A percentile compares a stretch with the other conserved stretches of the same genome.
Evolutionary conservation across 129 eudicot species (phyloP).

Genomic region (Oenanthe sinensis): DNA sequence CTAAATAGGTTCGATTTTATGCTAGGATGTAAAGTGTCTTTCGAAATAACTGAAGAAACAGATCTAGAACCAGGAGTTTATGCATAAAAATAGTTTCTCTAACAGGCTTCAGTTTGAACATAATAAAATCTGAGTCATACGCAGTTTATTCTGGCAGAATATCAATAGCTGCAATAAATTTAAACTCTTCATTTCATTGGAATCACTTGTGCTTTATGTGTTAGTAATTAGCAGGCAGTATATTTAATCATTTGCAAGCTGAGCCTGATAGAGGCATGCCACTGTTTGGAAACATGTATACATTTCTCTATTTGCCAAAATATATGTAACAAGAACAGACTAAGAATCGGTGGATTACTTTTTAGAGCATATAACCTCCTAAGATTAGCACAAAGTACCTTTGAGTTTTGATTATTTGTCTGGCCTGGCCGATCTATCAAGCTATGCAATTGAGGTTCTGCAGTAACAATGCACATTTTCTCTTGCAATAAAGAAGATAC

Average conservation of each 20-base stretch:
- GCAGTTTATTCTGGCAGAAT: background rate
- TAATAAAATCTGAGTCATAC: background rate
- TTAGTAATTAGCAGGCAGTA: too few relatives aligned
- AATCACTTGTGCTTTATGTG: background rate
- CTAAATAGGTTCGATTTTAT: background rate
- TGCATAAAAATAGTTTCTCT: background rate
- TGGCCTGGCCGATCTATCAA: constrained; percentile 13
- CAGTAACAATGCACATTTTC: constrained; percentile 18
- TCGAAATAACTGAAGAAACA: background rate
- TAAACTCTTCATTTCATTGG: background rate
- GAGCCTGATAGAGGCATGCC: too few relatives aligned
- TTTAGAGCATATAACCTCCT: background rate
- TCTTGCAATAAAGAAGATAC: constrained; percentile 46
- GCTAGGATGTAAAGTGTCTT: background rate
- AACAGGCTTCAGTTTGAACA: background rate
- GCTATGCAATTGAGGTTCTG: constrained; percentile 17
- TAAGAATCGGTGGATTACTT: too few relatives aligned
- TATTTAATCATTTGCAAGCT: too few relatives aligned
- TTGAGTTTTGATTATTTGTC: constrained; percentile 25
- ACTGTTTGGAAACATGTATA: too few relatives aligned
- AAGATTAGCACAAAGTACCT: constrained; percentile 32
- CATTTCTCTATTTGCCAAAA: too few relatives aligned
- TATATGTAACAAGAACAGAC: too few relatives aligned
- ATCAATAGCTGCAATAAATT: background rate
- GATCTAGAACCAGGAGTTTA: background rate